Evolutionary conservation across 805 yeast genomes (phyloP), one percentile per base, ranked within the genome.

Genomic region (Kodamaea lidongshanica): DNA sequence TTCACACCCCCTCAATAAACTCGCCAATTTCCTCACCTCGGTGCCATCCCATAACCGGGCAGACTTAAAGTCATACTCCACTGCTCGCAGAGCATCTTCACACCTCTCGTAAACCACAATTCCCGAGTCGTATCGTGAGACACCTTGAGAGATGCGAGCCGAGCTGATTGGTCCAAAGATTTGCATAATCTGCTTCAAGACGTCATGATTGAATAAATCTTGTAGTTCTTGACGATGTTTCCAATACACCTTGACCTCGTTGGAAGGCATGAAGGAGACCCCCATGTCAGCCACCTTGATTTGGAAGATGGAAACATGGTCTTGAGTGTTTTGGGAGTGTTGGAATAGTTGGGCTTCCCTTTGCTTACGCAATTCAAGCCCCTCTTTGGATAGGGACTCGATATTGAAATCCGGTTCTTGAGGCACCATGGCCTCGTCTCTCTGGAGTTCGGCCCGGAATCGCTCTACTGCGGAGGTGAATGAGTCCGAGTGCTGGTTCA

Each of bases 31-130:
- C 14, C 73, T 38, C 11, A 68, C 60, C 1, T 56, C 58, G 1
- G 63, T 46, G 1, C 57, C 56, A 42, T 70, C 71, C 78, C 77
- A 72, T 20, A 65, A 40, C 10, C 49, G 45, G 7, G 63, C 67
- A 11, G 68, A 56, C 17, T 42, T 42, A 44, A 61, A 73, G 40
- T 72, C 64, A 40, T 72, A 68, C 4, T 38, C 31, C 7, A 53
- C 33, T 3, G 77, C 76, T 16, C 42, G 35, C 1, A 44, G 43
- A 3, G 66, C 58, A 23, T 50, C 50, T 1, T 40, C 45, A 15
- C 40, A 35, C 3, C 43, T 37, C 6, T 33, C 37, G 41, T 45
- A 73, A 19, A 42, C 49, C 3, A 72, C 50, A 0, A 46, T 27
- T 1, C 70, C 77, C 16, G 54, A 46, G 29, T 56, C 61, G 38